Conservation (phyloP, 164 flowering plant species). For the Buxus sempervirens region DNA sequence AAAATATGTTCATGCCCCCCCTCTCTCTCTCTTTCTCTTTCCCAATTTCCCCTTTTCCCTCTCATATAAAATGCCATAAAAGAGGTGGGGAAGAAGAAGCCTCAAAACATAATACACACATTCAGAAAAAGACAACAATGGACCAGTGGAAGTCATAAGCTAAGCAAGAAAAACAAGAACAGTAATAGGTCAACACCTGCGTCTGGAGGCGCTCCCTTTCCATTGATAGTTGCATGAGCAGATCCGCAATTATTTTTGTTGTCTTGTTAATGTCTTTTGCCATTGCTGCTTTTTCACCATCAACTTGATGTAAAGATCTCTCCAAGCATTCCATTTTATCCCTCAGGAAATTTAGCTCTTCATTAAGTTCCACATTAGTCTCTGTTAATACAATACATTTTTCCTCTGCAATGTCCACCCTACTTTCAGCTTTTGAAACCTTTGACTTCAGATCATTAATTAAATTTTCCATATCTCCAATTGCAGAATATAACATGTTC, state of each 20-base stretch:
- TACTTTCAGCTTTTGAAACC: slow-evolving; percentile 45
- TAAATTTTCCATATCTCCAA: slow-evolving; percentile 59
- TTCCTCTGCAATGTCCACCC: slow-evolving; percentile 53
- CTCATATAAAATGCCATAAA: not conserved
- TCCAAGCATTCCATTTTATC: slow-evolving; percentile 52
- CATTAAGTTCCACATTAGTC: slow-evolving; percentile 43
- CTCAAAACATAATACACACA: not conserved
- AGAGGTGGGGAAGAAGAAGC: not conserved
- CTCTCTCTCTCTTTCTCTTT: too few species aligned
- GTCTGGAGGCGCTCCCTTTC: slow-evolving; percentile 87
- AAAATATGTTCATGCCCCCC: too few species aligned
- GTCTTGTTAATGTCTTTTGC: slow-evolving; percentile 55
- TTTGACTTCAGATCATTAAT: slow-evolving; percentile 53
- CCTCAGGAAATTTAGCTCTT: slow-evolving; percentile 45
- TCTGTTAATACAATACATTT: slow-evolving; percentile 53
- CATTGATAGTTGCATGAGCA: slow-evolving; percentile 63
- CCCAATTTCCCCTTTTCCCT: too few species aligned
- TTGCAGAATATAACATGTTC: slow-evolving; percentile 45
- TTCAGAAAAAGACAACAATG: not conserved
- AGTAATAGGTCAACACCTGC: slow-evolving; percentile 46
- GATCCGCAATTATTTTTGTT: slow-evolving; percentile 57
- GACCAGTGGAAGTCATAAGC: not conserved
- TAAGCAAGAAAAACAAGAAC: not conserved
- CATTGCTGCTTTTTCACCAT: slow-evolving; percentile 50
- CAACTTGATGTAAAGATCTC: slow-evolving; percentile 55